Percentiles rank a stretch among this genome's conserved stretches.
Conservation (phyloP, 192 early-diverging fungal species). For the Diversispora epigaea region DNA sequence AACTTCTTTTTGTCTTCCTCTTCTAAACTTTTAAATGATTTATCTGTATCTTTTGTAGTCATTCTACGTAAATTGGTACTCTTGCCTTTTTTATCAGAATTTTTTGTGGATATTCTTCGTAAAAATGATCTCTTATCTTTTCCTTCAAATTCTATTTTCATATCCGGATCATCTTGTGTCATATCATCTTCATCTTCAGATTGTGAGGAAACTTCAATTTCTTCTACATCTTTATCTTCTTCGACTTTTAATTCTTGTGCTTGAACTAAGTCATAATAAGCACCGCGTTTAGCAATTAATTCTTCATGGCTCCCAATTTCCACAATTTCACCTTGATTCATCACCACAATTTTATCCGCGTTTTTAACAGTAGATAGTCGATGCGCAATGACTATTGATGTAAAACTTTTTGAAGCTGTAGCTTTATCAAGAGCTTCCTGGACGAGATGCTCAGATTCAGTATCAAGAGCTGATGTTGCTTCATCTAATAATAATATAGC, state of each 20-base stretch:
- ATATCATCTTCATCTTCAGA: slow-evolving; percentile 11
- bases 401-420: no score
- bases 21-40: no score
- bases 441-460: no score
- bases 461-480: no score
- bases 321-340: slow-evolving; percentile 6
- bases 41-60: slow-evolving; percentile 23
- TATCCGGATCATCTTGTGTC: slow-evolving; percentile 18
- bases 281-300: slow-evolving; percentile 41
- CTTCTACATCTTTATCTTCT: slow-evolving; percentile 15
- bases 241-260: slow-evolving; percentile 57
- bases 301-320: slow-evolving; percentile 52
- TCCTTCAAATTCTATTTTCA: slow-evolving; percentile 29
- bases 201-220: no score
- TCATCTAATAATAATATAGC: no score
- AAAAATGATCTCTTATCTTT: slow-evolving; percentile 32
- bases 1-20: no score
- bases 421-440: no score
- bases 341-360: slow-evolving; percentile 51
- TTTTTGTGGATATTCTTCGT: no score
- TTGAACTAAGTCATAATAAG: slow-evolving; percentile 55
- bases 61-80: slow-evolving; percentile 1
- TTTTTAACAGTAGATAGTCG: slow-evolving; percentile 53
- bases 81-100: slow-evolving; percentile 37
- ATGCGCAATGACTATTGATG: background rate